Evolutionary conservation across 1,139 yeast species (phyloP).

Genomic region (Saccharomyces hybrid): DNA sequence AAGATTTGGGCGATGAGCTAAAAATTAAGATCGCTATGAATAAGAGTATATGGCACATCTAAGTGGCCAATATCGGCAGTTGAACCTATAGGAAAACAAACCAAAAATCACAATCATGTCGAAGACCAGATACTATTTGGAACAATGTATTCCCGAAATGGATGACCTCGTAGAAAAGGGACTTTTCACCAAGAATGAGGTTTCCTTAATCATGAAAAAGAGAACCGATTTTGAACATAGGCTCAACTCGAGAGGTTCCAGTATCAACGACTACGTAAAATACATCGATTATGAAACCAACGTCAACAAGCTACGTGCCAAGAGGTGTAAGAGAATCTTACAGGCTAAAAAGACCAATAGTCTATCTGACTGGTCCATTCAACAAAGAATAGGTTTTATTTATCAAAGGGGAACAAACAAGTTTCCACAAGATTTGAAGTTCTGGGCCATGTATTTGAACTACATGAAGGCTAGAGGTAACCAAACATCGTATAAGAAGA

Average conservation of each 20-base stretch:
- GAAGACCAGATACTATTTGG: conserved; percentile 68
- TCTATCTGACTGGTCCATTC: conserved; percentile 82
- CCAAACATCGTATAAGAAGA: conserved; percentile 66
- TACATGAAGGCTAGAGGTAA: conserved; percentile 51
- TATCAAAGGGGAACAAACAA: conserved; percentile 76
- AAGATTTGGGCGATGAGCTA: neutral
- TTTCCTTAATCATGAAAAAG: conserved; percentile 79
- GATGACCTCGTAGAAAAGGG: conserved; percentile 81
- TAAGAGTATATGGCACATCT: neutral
- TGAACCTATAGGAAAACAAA: neutral
- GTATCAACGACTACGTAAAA: conserved; percentile 65
- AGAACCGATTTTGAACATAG: conserved; percentile 95
- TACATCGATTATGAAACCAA: conserved; percentile 78
- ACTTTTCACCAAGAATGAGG: conserved; percentile 71
- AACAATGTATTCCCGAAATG: conserved; percentile 84
- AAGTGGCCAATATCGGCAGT: neutral
- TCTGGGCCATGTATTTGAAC: conserved; percentile 74
- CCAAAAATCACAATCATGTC: conserved; percentile 30
- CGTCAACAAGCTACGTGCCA: conserved; percentile 68
- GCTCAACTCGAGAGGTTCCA: conserved; percentile 75
- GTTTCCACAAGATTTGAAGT: conserved; percentile 65
- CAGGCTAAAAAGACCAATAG: conserved; percentile 44
- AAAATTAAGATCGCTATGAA: neutral
- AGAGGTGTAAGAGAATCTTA: conserved; percentile 59
- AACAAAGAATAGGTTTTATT: conserved; percentile 71